phyloP scores from a whole-genome alignment of 225 moss, liverwort and hornwort genomes.

The Marchantia polymorpha region DNA sequence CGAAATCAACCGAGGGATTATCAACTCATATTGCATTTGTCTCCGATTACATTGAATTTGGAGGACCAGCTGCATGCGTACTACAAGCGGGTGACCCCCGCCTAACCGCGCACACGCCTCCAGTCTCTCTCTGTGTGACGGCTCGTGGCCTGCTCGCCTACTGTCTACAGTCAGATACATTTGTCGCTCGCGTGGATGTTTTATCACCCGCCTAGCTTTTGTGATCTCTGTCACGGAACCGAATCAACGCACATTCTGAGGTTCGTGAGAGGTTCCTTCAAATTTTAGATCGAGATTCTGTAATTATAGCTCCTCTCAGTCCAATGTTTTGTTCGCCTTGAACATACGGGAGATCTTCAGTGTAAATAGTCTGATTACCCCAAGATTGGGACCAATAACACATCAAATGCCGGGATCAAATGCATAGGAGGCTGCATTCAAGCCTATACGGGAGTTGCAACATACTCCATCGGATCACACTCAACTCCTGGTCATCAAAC shows the following conservation, averaged over 20 bases:
- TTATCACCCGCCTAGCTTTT: neutral
- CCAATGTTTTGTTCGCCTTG: neutral
- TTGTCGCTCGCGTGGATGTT: neutral
- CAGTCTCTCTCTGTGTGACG: too few relatives aligned
- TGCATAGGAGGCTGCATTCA: constrained; percentile 38
- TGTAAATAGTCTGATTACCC: constrained; percentile 21
- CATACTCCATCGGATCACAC: constrained; percentile 20
- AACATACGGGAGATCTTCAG: neutral
- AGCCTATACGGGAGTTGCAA: constrained; percentile 27
- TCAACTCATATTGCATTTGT: neutral
- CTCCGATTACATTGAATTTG: too few relatives aligned
- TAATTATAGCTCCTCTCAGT: neutral
- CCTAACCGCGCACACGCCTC: too few relatives aligned
- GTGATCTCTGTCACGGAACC: neutral
- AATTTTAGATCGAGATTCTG: neutral
- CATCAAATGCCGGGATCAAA: constrained; percentile 30
- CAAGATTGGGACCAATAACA: constrained; percentile 37
- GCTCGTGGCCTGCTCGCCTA: neutral
- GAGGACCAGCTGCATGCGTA: too few relatives aligned
- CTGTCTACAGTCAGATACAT: neutral
- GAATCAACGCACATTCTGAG: neutral
- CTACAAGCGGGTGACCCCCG: too few relatives aligned
- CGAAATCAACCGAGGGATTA: neutral
- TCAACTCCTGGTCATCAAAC: constrained; percentile 1
- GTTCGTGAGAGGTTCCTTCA: neutral